These are phyloP conservation scores for Sphaerulina musiva DNA, from an alignment of 2,329 filamentous ascomycete species.

Conservation along the genomic window DNA sequence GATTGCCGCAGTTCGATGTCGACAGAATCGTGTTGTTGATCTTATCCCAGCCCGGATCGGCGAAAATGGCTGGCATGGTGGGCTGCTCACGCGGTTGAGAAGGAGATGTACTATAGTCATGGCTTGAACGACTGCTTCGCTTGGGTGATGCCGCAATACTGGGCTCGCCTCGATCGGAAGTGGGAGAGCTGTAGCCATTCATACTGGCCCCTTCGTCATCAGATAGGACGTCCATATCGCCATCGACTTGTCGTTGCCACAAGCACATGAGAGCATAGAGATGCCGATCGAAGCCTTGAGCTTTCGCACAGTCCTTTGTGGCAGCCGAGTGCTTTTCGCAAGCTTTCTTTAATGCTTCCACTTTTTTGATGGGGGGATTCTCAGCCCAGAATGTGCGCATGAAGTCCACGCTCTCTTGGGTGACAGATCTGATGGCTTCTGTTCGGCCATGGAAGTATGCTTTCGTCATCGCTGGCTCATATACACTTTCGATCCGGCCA, in stretches of 20 bases:
- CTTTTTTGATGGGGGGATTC: conserved; percentile 71
- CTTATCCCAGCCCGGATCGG: conserved; percentile 86
- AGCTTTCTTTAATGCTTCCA: conserved; percentile 76
- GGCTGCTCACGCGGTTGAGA: conserved; percentile 40
- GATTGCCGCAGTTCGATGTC: conserved; percentile 98
- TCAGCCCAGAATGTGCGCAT: conserved; percentile 94
- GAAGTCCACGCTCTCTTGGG: conserved; percentile 76
- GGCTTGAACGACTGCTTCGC: conserved; percentile 43
- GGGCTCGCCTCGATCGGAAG: conserved; percentile 36
- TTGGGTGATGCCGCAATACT: conserved; percentile 50
- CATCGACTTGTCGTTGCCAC: conserved; percentile 84
- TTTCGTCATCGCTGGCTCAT: conserved; percentile 98
- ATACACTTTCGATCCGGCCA: conserved; percentile 86
- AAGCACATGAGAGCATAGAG: conserved; percentile 90
- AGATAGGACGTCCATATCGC: conserved; percentile 48
- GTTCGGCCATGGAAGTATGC: conserved; percentile 87
- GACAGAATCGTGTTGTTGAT: conserved; percentile 91
- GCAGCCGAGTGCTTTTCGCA: conserved; percentile 73
- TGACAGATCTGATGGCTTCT: conserved; percentile 83
- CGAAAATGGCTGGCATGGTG: conserved; percentile 72
- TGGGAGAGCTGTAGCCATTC: conserved; percentile 51
- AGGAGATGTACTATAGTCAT: conserved; percentile 49
- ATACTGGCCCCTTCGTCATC: conserved; percentile 47
- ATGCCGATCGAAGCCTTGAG: conserved; percentile 84
- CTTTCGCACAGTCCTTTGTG: conserved; percentile 82